phyloP scores from a whole-genome alignment of 2,329 filamentous ascomycete species.

The Trichoderma harzianum region DNA sequence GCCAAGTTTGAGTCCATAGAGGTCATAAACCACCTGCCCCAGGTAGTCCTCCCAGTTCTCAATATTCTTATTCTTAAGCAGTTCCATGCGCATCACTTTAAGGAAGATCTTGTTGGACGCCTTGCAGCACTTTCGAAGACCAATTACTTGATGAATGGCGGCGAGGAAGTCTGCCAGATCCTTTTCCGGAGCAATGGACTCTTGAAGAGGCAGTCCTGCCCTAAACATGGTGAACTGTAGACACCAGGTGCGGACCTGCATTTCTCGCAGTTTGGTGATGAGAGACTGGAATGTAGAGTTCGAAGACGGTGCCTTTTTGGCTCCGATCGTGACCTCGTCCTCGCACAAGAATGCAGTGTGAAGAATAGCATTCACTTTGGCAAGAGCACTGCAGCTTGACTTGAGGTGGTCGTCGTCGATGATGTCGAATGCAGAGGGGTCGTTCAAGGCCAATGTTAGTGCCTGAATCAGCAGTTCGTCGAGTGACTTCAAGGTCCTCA shows the following conservation, averaged over 20 bases:
- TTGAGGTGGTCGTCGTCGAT: conserved; percentile 76
- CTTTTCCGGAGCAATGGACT: conserved; percentile 59
- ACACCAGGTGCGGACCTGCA: conserved; percentile 85
- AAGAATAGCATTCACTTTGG: conserved; percentile 68
- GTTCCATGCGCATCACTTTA: conserved; percentile 81
- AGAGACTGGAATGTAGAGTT: conserved; percentile 51
- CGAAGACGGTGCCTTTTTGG: conserved; percentile 58
- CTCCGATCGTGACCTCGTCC: conserved; percentile 78
- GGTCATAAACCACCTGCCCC: conserved; percentile 77
- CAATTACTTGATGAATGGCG: conserved; percentile 78
- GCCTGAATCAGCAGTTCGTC: conserved; percentile 73
- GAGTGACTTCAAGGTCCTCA: conserved; percentile 74
- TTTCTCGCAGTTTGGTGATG: conserved; percentile 73
- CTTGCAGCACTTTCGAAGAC: conserved; percentile 81
- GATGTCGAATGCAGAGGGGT: conserved; percentile 72
- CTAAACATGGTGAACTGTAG: conserved; percentile 78
- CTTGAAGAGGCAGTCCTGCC: conserved; percentile 67
- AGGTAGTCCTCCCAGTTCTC: conserved; percentile 85
- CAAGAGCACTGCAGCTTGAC: conserved; percentile 68
- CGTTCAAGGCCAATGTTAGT: conserved; percentile 65
- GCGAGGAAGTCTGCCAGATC: conserved; percentile 77
- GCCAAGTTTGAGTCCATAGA: conserved; percentile 76
- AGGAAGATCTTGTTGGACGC: conserved; percentile 82
- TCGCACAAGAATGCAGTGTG: conserved; percentile 80
- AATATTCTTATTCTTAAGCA: conserved; percentile 70